phyloP scores from a whole-genome alignment of 306 rosid species.

The Vicia faba region DNA sequence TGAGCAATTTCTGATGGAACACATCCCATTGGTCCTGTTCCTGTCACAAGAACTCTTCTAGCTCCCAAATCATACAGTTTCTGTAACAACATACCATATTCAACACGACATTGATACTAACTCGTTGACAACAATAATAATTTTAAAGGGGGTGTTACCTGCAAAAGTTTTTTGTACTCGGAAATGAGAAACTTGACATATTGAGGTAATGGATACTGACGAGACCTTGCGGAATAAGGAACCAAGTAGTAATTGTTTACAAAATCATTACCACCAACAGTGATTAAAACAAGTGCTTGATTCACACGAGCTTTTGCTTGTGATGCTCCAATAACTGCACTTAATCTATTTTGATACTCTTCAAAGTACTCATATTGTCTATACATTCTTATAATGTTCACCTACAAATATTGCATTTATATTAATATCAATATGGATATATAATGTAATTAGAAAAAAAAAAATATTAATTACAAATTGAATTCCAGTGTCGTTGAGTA shows the following conservation, averaged over 20 bases:
- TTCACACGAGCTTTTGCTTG: slow-evolving; percentile 46
- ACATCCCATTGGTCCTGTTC: slow-evolving; percentile 1
- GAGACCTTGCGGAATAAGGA: slow-evolving; percentile 75
- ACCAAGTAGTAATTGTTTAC: slow-evolving; percentile 77
- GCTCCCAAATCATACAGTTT: slow-evolving; percentile 7
- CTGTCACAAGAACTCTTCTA: neutral
- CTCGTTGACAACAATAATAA: too few species aligned
- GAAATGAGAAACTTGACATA: slow-evolving; percentile 63
- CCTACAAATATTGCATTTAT: slow-evolving; percentile 39
- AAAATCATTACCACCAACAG: slow-evolving; percentile 82
- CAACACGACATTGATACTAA: too few species aligned
- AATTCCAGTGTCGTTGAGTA: slow-evolving; percentile 86
- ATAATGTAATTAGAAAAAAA: too few species aligned
- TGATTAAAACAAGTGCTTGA: slow-evolving; percentile 56
- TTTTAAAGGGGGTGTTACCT: slow-evolving; percentile 40
- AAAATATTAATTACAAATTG: slow-evolving; percentile 54
- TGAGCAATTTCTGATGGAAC: slow-evolving; percentile 39
- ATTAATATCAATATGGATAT: neutral
- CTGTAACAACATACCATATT: neutral
- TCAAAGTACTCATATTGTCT: slow-evolving; percentile 52
- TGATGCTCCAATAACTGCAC: slow-evolving; percentile 50
- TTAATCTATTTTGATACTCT: slow-evolving; percentile 55
- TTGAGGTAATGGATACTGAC: slow-evolving; percentile 56
- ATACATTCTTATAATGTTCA: slow-evolving; percentile 67
- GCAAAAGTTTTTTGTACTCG: slow-evolving; percentile 57